Base-by-base conservation (phyloP, 2,329 filamentous ascomycete genomes). In the Monilinia laxa region DNA sequence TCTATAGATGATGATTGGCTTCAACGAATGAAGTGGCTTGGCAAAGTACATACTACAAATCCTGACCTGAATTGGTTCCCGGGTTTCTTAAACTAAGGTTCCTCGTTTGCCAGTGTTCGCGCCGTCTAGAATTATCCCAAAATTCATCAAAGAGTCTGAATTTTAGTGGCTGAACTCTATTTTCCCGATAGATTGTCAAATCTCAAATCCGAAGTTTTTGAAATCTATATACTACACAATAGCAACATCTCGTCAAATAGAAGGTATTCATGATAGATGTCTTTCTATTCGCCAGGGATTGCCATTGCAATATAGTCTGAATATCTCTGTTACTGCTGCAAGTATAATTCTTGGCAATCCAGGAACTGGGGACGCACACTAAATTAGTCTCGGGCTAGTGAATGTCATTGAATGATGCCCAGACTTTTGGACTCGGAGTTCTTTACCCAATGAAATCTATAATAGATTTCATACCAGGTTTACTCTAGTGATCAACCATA, bases 391-490 rank as follows among this genome's bases (percentile, higher is more conserved):
- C 23, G 25, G 52, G 14, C 18, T n/a, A 52, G 16, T 14, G 51
- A 64, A 47, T 56, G 40, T 57, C 49, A 57, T 47, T 55, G 12
- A 45, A 12, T 23, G 20, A 64, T 51, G 62, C 62, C 62, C 40
- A 58, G 52, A 64, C 62, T 58, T 62, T 64, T 64, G 62, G 62
- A 56, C 53, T 65, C 54, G 53, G 54, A 65, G 63, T 28, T 64
- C 40, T 47, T 59, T 65, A 45, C n/a, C 40, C 59, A 38, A 65
- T 58, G n/a, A 18, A 51, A 51, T 11, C 14, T 14, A 40, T 23
- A 42, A 59, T 28, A 23, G 28, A 42, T 47, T 56, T 56, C 11
- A 42, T 16, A 23, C 11, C 23, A 49, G 25, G 23, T 47, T 38
- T 18, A 25, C 14, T 6, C 14, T 35, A 40, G 57, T 49, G 31